Evolutionary conservation across 192 early-diverging fungal species (phyloP).

Genomic region (Endogone sp.): DNA sequence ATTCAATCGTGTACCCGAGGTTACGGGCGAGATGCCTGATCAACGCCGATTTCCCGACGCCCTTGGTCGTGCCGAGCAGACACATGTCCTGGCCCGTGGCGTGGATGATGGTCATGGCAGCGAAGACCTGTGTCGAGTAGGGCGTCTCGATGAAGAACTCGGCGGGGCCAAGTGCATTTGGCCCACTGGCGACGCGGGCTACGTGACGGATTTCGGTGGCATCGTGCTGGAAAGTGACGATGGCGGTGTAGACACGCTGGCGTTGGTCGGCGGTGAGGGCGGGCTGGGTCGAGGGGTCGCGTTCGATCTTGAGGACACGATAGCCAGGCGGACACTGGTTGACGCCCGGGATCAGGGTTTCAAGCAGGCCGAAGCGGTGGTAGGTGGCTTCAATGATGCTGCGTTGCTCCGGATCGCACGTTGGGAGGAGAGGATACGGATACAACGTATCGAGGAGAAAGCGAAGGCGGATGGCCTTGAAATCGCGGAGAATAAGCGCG

Average conservation of each 20-base stretch:
- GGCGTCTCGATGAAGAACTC: conserved; percentile 55
- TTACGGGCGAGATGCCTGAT: conserved; percentile 49
- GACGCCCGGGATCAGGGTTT: conserved; percentile 32
- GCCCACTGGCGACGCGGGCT: conserved; percentile 1
- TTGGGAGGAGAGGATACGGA: conserved; percentile 54
- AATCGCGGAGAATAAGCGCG: conserved; percentile 33
- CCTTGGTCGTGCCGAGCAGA: conserved; percentile 63
- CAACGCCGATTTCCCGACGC: conserved; percentile 67
- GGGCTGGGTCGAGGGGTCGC: conserved; percentile 20
- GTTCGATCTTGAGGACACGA: conserved; percentile 18
- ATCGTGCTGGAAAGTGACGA: conserved; percentile 17
- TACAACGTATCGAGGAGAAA: conserved; percentile 56
- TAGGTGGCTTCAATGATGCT: conserved; percentile 58
- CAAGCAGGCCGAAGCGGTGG: conserved; percentile 49
- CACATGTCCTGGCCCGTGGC: conserved; percentile 60
- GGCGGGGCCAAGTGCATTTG: conserved; percentile 36
- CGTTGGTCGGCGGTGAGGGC: conserved; percentile 28
- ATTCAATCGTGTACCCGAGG: conserved; percentile 59
- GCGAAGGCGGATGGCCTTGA: conserved; percentile 43
- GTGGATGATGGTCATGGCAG: conserved; percentile 53
- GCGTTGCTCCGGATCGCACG: conserved; percentile 52
- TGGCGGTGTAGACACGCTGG: conserved; percentile 30
- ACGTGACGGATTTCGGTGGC: neutral
- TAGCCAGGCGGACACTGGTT: conserved; percentile 28
- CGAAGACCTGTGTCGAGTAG: conserved; percentile 44